Conservation (phyloP, 305 asterid species). For the Petunia hybrid region DNA sequence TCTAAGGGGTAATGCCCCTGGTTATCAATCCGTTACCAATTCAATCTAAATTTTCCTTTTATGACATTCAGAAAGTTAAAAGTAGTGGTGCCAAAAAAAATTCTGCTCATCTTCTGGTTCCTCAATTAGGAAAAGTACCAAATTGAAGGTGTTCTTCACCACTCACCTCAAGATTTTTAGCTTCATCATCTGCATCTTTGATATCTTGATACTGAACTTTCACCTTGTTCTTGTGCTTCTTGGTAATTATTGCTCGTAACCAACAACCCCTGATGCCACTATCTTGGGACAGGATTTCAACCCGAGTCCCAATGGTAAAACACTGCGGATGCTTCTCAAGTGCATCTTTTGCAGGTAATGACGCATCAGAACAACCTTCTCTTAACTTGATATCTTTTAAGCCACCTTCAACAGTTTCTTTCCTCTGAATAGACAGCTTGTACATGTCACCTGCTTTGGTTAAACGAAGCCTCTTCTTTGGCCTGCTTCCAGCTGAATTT, state of each 20-base stretch:
- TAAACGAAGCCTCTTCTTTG: constrained; percentile 67
- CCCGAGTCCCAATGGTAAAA: constrained; percentile 67
- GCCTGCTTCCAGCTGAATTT: constrained; percentile 52
- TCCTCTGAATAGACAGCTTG: constrained; percentile 39
- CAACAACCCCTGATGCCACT: constrained; percentile 95
- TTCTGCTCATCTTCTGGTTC: constrained; percentile 4
- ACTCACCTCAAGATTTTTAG: constrained; percentile 72
- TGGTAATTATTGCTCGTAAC: constrained; percentile 75
- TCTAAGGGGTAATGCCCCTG: neutral
- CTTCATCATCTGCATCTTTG: constrained; percentile 76
- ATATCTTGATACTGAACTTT: constrained; percentile 76
- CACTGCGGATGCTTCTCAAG: constrained; percentile 27
- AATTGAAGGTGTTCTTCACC: neutral
- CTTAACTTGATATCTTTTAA: constrained; percentile 35
- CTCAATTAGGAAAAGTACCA: neutral
- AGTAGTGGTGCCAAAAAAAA: neutral
- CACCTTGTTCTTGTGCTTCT: constrained; percentile 71
- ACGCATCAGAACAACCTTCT: constrained; percentile 33
- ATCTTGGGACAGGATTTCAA: constrained; percentile 87
- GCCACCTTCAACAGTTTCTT: constrained; percentile 34
- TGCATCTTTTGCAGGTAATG: constrained; percentile 35
- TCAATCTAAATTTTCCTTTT: neutral
- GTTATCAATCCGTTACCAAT: neutral
- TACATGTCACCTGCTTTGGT: constrained; percentile 48
- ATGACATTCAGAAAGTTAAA: neutral